Percentiles rank a stretch among this genome's conserved stretches.
phyloP scores from a whole-genome alignment of 2,329 filamentous ascomycete species.

The Chalara sp. region DNA sequence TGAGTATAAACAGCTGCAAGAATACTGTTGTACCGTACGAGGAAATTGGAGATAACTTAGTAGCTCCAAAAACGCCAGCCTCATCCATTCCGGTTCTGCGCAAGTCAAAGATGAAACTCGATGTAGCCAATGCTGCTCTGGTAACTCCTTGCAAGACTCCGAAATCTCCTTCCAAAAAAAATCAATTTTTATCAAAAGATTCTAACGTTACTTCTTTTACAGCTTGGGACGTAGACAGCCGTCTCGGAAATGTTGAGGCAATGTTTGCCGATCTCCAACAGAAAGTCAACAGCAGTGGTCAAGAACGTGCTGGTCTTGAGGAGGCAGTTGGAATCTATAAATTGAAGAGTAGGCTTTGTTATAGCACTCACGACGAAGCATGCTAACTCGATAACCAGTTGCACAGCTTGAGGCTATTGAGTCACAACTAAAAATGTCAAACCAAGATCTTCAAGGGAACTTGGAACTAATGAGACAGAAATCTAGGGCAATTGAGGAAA shows the following conservation, averaged over 20 bases:
- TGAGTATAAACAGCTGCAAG: conserved; percentile 15
- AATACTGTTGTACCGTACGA: conserved; percentile 22
- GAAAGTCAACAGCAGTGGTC: conserved; percentile 62
- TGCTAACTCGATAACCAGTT: conserved; percentile 10
- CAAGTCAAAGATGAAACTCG: conserved; percentile 14
- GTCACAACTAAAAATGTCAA: conserved; percentile 28
- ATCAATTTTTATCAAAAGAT: conserved; percentile 59
- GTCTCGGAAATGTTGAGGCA: conserved; percentile 69
- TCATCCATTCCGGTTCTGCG: conserved; percentile 26
- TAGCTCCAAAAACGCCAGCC: conserved; percentile 24
- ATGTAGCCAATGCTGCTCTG: conserved; percentile 15
- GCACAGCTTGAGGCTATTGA: conserved; percentile 42
- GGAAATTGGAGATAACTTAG: conserved; percentile 16
- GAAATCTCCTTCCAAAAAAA: conserved; percentile 32
- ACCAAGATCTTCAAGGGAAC: conserved; percentile 57
- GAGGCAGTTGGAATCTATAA: conserved; percentile 71
- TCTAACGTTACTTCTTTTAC: conserved; percentile 59
- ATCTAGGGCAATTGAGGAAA: conserved; percentile 27
- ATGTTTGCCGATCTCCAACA: conserved; percentile 67
- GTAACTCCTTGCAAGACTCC: conserved; percentile 35
- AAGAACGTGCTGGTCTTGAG: conserved; percentile 63
- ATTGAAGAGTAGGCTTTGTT: conserved; percentile 37
- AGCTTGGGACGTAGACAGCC: conserved; percentile 76
- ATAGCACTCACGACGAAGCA: neutral
- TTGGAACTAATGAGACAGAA: conserved; percentile 50